These are phyloP conservation scores for Arxiozyma slooffiae DNA, from an alignment of 1,139 yeast genomes.

Conservation along the genomic window DNA sequence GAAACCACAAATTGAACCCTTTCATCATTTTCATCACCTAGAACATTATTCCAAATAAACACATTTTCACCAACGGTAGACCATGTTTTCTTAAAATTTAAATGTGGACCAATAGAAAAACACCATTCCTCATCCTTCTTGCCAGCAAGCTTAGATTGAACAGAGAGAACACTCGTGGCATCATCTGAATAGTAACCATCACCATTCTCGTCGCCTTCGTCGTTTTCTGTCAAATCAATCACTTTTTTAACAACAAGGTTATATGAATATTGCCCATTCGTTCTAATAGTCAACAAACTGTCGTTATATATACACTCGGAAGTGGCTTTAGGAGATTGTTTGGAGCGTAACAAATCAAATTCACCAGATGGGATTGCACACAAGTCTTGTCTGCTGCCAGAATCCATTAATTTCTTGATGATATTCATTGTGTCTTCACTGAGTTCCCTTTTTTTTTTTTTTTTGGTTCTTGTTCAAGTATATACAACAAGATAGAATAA, in stretches of 20 bases:
- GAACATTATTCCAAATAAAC: constrained; percentile 64
- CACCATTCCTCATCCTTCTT: constrained; percentile 29
- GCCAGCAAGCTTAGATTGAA: constrained; percentile 38
- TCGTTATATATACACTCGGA: constrained; percentile 78
- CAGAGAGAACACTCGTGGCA: constrained; percentile 48
- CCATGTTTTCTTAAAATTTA: constrained; percentile 40
- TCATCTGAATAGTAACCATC: constrained; percentile 39
- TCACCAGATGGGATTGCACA: constrained; percentile 73
- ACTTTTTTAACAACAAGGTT: constrained; percentile 65
- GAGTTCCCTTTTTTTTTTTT: not conserved
- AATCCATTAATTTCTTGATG: constrained; percentile 57
- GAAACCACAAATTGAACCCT: constrained; percentile 72
- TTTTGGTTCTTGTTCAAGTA: not conserved
- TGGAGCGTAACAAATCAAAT: constrained; percentile 61
- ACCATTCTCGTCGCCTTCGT: constrained; percentile 41
- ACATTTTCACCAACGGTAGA: constrained; percentile 40
- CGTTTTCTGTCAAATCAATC: constrained; percentile 50
- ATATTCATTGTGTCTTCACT: constrained; percentile 53
- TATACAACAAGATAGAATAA: no score
- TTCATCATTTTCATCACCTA: constrained; percentile 82
- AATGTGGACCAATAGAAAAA: constrained; percentile 21
- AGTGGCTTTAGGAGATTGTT: constrained; percentile 76
- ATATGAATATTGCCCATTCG: constrained; percentile 53
- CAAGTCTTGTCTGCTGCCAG: constrained; percentile 55
- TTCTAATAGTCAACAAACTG: constrained; percentile 63